Evolutionary conservation across 352 stramenopile genomes (phyloP), one percentile per base, ranked within the genome.

Genomic region (Paralagenidium karlingii): DNA sequence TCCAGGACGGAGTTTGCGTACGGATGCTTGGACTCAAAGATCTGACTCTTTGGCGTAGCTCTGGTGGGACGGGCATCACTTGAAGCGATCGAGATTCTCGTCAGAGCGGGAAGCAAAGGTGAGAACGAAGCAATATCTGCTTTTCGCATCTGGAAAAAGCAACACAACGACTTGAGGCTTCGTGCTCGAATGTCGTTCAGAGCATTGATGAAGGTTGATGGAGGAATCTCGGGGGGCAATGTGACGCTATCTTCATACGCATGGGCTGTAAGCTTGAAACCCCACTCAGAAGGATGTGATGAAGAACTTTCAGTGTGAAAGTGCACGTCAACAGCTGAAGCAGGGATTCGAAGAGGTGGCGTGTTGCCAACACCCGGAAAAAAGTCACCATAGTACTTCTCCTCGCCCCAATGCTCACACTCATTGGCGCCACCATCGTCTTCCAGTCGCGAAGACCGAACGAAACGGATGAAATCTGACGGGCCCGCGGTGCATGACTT

Each of bases 381-480:
- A 24, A 58, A 61, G 3, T 64, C 42, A 10, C 80, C 67, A 34
- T 57, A 87, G 40, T 89, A 94, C 24, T 75, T 82, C 26, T 82
- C 61, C 13, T 83, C 63, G 11, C 73, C 75, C 64, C 65, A 86
- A 30, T 81, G 68, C 15, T 55, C 45, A 12, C 61, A 45, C 5
- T 45, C 46, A 11, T 53, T 49, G 9, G 41, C 39, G 22, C 13
- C 32, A 7, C 40, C 40, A 12, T 46, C 40, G 3, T 22, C 20
- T 22, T 49, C 39, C 1, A n/a, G n/a, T n/a, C n/a, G n/a, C n/a
- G n/a, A n/a, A n/a, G n/a, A n/a, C n/a, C n/a, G n/a, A n/a, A 57
- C 38, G 34, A 95, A 94, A 25, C 67, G 66, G 16, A 94, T 56
- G 38, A 78, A 95, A 42, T 95, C 83, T 31, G 78, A 83, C 13